phyloP scores from a whole-genome alignment of 257 asterid genomes.

The Linderniella brevidens region DNA sequence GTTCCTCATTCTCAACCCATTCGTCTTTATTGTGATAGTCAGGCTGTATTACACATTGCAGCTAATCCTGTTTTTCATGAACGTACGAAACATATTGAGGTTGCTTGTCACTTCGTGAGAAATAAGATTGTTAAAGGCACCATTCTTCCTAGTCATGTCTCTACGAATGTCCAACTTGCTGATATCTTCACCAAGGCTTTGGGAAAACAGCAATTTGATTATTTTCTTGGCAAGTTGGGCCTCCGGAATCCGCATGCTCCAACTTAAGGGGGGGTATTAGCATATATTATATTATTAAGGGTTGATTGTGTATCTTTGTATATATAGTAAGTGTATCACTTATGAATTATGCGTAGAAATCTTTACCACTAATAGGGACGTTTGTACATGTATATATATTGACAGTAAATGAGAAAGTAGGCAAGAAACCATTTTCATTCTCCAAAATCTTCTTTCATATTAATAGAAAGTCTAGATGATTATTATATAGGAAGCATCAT shows the following conservation, averaged over 20 bases:
- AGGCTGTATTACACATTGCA: background rate
- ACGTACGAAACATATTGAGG: background rate
- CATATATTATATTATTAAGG: no score
- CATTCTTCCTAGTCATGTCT: no score
- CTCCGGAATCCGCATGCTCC: background rate
- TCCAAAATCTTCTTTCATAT: no score
- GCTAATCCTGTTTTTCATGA: conserved; percentile 3
- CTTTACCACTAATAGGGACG: no score
- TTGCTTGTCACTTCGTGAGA: conserved; percentile 6
- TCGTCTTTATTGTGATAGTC: conserved; percentile 3
- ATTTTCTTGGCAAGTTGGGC: no score
- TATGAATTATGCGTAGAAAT: no score
- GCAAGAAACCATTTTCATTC: no score
- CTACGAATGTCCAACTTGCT: background rate
- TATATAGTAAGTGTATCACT: background rate
- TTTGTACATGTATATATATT: no score
- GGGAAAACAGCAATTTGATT: no score
- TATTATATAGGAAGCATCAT: no score
- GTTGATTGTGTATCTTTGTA: background rate
- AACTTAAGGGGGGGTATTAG: background rate
- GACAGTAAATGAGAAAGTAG: no score
- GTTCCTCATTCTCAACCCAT: background rate
- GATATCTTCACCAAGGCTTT: background rate
- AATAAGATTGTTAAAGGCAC: background rate
- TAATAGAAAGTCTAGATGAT: no score